These are phyloP conservation scores for Linnemannia hyalina DNA, from an alignment of 192 early-diverging fungal species.

Conservation along the genomic window DNA sequence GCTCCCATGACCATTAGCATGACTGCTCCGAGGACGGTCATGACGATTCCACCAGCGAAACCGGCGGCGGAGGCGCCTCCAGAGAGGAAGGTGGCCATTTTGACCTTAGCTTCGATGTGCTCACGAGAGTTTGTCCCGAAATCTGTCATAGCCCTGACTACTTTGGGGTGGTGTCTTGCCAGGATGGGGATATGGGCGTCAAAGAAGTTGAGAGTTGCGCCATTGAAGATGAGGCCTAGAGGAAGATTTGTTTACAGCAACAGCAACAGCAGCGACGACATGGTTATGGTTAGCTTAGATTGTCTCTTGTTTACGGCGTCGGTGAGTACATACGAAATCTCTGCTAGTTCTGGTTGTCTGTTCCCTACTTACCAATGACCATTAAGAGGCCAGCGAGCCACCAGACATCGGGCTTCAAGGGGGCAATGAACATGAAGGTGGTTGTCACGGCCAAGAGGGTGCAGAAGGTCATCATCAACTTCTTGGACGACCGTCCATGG, in stretches of 20 bases:
- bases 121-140: slow-evolving; percentile 23
- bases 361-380: slow-evolving; percentile 32
- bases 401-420: slow-evolving; percentile 42
- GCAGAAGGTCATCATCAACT: slow-evolving; percentile 44
- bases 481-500: slow-evolving; percentile 43
- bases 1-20: slow-evolving; percentile 17
- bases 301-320: neutral
- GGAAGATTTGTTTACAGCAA: neutral
- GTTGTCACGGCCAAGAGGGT: slow-evolving; percentile 37
- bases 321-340: neutral
- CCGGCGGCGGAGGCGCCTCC: slow-evolving; percentile 44
- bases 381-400: slow-evolving; percentile 36
- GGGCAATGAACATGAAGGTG: slow-evolving; percentile 49
- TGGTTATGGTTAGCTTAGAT: neutral
- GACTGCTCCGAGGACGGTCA: slow-evolving; percentile 21
- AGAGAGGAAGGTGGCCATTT: slow-evolving; percentile 39
- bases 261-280: neutral
- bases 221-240: slow-evolving; percentile 29
- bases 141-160: slow-evolving; percentile 25
- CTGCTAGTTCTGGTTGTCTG: neutral
- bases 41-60: slow-evolving; percentile 25
- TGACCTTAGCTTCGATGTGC: slow-evolving; percentile 25
- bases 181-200: slow-evolving; percentile 39
- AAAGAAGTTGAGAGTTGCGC: slow-evolving; percentile 36
- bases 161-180: slow-evolving; percentile 30